Conservation (phyloP, 129 eudicot species). For the Chrysanthemum seticuspe region DNA sequence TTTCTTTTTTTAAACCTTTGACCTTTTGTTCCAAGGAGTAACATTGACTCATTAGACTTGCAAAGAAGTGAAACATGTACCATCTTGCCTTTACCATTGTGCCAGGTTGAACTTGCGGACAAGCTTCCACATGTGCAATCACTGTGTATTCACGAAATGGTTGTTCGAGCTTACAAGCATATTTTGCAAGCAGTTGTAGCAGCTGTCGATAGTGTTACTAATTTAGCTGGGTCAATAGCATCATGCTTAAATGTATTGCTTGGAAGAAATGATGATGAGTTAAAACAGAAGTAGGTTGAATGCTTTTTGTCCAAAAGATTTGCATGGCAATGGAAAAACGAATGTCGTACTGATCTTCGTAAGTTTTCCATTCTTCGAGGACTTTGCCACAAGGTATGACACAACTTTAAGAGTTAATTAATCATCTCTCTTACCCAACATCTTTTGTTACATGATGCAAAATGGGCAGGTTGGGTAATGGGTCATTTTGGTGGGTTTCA, state of each 20-base stretch:
- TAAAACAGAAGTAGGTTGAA: conserved; percentile 89
- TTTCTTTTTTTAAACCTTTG: neutral
- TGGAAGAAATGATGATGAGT: conserved; percentile 56
- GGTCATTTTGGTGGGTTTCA: too few species aligned
- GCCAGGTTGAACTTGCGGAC: conserved; percentile 92
- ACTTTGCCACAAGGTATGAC: conserved; percentile 83
- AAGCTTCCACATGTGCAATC: conserved; percentile 98
- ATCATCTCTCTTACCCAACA: too few species aligned
- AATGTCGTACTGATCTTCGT: conserved; percentile 58
- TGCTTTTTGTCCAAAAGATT: conserved; percentile 72
- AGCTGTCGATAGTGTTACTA: conserved; percentile 64
- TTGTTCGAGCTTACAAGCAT: conserved; percentile 95
- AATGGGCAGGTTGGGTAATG: too few species aligned
- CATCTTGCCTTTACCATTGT: conserved; percentile 10
- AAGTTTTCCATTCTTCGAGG: conserved; percentile 96
- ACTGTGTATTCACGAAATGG: conserved; percentile 96
- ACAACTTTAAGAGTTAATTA: neutral
- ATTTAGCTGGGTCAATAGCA: conserved; percentile 70
- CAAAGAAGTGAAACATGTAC: too few species aligned
- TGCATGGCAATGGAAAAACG: conserved; percentile 75
- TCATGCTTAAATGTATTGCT: conserved; percentile 78
- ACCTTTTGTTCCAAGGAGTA: neutral
- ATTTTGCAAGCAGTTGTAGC: conserved; percentile 86
- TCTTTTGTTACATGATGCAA: too few species aligned
- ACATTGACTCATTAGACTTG: neutral